Base-by-base conservation (phyloP, 148 eudicot species). In the Amaranthus cruentus region DNA sequence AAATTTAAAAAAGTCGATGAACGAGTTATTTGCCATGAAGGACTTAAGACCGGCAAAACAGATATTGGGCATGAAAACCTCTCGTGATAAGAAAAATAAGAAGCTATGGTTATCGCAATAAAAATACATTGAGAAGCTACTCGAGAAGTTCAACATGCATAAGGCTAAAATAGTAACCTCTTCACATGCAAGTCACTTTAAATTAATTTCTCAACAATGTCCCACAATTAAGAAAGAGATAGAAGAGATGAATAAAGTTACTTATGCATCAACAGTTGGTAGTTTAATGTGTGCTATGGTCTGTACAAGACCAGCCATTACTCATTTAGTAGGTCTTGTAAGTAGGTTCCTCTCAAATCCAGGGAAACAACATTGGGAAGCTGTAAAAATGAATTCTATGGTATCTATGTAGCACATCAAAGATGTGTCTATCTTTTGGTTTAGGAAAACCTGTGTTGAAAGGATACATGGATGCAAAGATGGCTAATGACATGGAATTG, bases 21-120 rank as follows among this genome's bases (percentile, higher is more conserved):
- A 49, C 52, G 59, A 76, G 15, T 51, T 44, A 7, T 60, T 60
- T 76, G 78, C 50, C 1, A 59, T 55, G 77, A 69, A 66, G 13
- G 65, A 75, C 6, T 47, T 66, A 2, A 72, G 65, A 15, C 28
- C 47, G 5, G 28, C 65, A 63, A 71, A 49, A 3, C 50, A 77
- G 13, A 47, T 55, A 28, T 9, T 15, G 6, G 62, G 62, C 8
- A 18, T 58, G 38, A 1, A 15, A 3, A 58, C 14, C 6, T 15
- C 62, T 9, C 42, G 42, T 15, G 62, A 74, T n/a, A 28, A 69
- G 46, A 9, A 55, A 46, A 66, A 74, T 6, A 63, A 52, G 15
- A 12, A 21, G 21, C 13, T 63, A 2, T 71, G 62, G 62, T 21
- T 71, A 49, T 71, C 75, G 4, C 65, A 77, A 13, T 55, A 71